Percentiles rank a stretch among this genome's conserved stretches.
phyloP scores from a whole-genome alignment of 2,329 filamentous ascomycete genomes.

The Coccinonectria pachysandricola region DNA sequence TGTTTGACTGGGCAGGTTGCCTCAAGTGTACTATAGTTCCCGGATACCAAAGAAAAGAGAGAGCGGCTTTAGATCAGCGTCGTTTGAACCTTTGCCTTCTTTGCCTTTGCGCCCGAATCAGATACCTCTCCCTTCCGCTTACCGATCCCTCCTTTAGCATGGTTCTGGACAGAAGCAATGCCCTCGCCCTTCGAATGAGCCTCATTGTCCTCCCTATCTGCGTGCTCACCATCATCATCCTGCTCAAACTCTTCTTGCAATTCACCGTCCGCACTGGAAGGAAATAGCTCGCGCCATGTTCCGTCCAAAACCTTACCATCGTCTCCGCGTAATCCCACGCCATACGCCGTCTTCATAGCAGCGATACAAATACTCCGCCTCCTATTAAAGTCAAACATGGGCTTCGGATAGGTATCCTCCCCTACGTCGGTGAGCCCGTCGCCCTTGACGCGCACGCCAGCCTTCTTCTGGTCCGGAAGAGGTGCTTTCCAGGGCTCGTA shows the following conservation, averaged over 20 bases:
- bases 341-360: constrained; percentile 62
- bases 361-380: constrained; percentile 52
- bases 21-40: neutral
- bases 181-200: constrained; percentile 7
- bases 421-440: constrained; percentile 35
- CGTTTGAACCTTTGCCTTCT: constrained; percentile 8
- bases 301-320: constrained; percentile 52
- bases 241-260: constrained; percentile 28
- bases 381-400: constrained; percentile 66
- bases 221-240: constrained; percentile 24
- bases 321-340: constrained; percentile 53
- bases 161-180: constrained; percentile 5
- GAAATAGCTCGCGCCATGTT: constrained; percentile 39
- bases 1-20: constrained; percentile 6
- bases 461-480: constrained; percentile 56
- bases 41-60: neutral
- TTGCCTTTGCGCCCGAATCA: constrained; percentile 16
- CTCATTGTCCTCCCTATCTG: constrained; percentile 19
- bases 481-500: constrained; percentile 74
- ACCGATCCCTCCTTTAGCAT: neutral
- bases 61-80: neutral
- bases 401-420: constrained; percentile 54
- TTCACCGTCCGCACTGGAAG: constrained; percentile 24
- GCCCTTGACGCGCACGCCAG: constrained; percentile 51
- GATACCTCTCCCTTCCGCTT: constrained; percentile 17